Conservation (phyloP, 768 basidiomycete genomes). For the Udeniomyces megalosporus region DNA sequence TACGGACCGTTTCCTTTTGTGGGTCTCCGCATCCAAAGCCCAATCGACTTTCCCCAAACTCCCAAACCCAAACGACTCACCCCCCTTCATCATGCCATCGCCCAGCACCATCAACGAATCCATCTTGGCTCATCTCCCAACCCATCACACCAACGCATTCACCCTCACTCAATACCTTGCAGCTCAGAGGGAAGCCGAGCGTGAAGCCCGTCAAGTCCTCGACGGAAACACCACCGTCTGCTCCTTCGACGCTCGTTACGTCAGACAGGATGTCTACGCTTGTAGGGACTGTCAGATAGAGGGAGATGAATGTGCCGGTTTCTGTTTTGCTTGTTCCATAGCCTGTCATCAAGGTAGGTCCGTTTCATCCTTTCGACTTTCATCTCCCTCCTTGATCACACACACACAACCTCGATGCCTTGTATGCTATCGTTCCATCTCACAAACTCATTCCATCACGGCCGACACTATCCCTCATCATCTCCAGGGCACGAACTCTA, state of each 20-base stretch:
- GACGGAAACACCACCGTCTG: constrained; percentile 27
- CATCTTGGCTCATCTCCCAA: no score
- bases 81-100: no score
- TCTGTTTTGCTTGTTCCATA: constrained; percentile 70
- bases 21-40: neutral
- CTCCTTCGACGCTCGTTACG: constrained; percentile 43
- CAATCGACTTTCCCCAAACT: no score
- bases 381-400: constrained; percentile 76
- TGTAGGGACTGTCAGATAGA: constrained; percentile 54
- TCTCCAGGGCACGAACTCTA: constrained; percentile 37
- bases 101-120: no score
- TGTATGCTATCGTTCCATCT: constrained; percentile 34
- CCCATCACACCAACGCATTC: no score
- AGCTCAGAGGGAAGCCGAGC: neutral
- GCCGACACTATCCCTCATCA: constrained; percentile 84
- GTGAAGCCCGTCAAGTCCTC: neutral
- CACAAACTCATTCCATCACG: constrained; percentile 52
- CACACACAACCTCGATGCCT: constrained; percentile 47
- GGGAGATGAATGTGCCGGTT: constrained; percentile 34
- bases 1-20: neutral
- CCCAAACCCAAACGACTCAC: no score
- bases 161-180: no score
- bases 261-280: constrained; percentile 68
- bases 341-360: constrained; percentile 52
- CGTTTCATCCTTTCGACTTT: no score